These are phyloP conservation scores for Aspergillus sojae DNA, from an alignment of 2,329 filamentous ascomycete species.

Conservation along the genomic window DNA sequence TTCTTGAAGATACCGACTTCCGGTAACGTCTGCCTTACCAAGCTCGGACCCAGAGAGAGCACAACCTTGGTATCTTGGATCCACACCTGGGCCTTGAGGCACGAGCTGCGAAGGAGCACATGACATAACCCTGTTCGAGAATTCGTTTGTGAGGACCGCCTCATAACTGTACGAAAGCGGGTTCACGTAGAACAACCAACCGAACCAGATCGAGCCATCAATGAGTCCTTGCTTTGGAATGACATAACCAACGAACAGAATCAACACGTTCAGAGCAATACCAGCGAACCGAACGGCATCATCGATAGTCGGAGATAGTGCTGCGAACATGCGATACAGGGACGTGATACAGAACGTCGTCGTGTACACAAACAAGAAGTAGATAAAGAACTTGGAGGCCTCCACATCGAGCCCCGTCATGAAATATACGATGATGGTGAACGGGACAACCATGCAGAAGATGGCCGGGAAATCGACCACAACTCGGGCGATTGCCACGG, in stretches of 20 bases:
- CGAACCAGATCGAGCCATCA: conserved; percentile 65
- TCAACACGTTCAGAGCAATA: conserved; percentile 61
- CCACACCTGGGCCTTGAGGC: conserved; percentile 59
- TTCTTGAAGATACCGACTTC: conserved; percentile 56
- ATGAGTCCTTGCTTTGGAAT: conserved; percentile 66
- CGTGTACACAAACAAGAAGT: conserved; percentile 65
- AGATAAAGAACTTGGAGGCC: conserved; percentile 67
- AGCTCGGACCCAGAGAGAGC: conserved; percentile 60
- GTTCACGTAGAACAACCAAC: conserved; percentile 62
- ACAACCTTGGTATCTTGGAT: conserved; percentile 64
- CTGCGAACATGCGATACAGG: conserved; percentile 68
- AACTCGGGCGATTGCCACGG: conserved; percentile 64
- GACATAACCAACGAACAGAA: conserved; percentile 69
- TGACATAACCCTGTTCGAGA: conserved; percentile 57
- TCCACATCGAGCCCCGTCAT: conserved; percentile 61
- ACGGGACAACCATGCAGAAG: conserved; percentile 60
- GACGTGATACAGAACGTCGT: conserved; percentile 65
- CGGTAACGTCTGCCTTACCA: conserved; percentile 55
- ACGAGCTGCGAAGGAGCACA: conserved; percentile 64
- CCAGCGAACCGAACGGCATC: conserved; percentile 68
- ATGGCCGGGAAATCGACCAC: conserved; percentile 66
- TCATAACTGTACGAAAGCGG: conserved; percentile 66
- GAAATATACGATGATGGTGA: conserved; percentile 68
- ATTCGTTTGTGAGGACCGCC: conserved; percentile 68
- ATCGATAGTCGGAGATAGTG: conserved; percentile 65